Evolutionary conservation across 2,329 filamentous ascomycete genomes (phyloP).

Genomic region (Byssoonygena ceratinophila): DNA sequence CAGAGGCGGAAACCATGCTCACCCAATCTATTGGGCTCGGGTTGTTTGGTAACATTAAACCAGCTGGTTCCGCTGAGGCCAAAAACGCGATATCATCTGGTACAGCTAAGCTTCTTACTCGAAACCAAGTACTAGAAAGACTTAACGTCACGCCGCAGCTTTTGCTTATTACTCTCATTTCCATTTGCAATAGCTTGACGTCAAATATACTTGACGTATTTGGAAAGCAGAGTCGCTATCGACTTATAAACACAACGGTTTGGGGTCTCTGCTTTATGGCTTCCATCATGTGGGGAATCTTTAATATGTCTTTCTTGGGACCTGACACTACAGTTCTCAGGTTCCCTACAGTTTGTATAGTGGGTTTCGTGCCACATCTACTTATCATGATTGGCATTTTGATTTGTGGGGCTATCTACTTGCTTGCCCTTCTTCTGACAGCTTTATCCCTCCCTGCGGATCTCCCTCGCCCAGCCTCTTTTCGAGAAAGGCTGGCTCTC

Average conservation of each 20-base stretch:
- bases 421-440: constrained; percentile 63
- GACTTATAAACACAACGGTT: constrained; percentile 76
- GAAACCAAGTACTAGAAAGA: constrained; percentile 55
- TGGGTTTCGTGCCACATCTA: constrained; percentile 91
- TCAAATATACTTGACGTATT: constrained; percentile 75
- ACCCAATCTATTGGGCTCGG: constrained; percentile 67
- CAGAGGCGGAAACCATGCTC: constrained; percentile 83
- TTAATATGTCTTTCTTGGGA: constrained; percentile 37
- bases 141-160: constrained; percentile 87
- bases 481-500: constrained; percentile 52
- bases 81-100: constrained; percentile 26
- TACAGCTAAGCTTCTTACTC: constrained; percentile 31
- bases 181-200: constrained; percentile 74
- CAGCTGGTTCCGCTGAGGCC: constrained; percentile 33
- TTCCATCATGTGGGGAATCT: constrained; percentile 67
- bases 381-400: constrained; percentile 70
- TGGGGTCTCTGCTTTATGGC: constrained; percentile 88
- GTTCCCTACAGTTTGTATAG: constrained; percentile 88
- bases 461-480: constrained; percentile 35
- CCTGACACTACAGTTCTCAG: constrained; percentile 55
- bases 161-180: constrained; percentile 75
- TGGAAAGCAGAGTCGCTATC: constrained; percentile 64
- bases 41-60: constrained; percentile 45
- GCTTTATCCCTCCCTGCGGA: constrained; percentile 54
- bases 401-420: constrained; percentile 66